A percentile compares a stretch with the other conserved stretches of the same genome.
These are phyloP conservation scores for Rhododendron mucronatum DNA, from an alignment of 148 eudicot genomes.

Conservation along the genomic window DNA sequence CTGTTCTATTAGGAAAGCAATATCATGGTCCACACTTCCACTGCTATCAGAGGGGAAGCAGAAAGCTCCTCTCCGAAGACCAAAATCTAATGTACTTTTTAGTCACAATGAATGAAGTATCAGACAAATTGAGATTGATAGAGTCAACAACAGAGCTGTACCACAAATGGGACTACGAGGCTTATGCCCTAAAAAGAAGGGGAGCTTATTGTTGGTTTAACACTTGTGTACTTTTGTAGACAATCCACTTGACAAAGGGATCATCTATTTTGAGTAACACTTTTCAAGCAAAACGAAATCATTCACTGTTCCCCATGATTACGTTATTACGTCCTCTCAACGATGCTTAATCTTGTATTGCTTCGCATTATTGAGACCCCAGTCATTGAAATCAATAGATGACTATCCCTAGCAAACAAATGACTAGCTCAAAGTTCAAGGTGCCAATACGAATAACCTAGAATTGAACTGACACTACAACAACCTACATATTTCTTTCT, in stretches of 20 bases:
- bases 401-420: slow-evolving; percentile 2
- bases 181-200: background rate
- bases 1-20: background rate
- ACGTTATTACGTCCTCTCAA: background rate
- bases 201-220: background rate
- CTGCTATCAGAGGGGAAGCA: background rate
- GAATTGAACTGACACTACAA: background rate
- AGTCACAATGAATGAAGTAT: background rate
- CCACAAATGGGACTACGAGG: background rate
- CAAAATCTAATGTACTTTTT: background rate
- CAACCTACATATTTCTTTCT: background rate
- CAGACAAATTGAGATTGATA: background rate
- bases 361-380: background rate
- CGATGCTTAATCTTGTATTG: background rate
- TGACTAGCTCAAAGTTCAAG: background rate
- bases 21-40: background rate
- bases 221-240: background rate
- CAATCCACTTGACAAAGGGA: background rate
- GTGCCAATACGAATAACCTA: slow-evolving; percentile 1
- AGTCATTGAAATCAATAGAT: background rate
- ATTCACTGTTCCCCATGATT: background rate
- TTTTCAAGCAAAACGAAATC: background rate
- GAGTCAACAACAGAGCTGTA: background rate
- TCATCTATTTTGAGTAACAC: background rate
- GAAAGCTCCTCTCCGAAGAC: background rate